Conservation (phyloP, 495 filamentous ascomycete genomes). For the Neurospora terricola region DNA sequence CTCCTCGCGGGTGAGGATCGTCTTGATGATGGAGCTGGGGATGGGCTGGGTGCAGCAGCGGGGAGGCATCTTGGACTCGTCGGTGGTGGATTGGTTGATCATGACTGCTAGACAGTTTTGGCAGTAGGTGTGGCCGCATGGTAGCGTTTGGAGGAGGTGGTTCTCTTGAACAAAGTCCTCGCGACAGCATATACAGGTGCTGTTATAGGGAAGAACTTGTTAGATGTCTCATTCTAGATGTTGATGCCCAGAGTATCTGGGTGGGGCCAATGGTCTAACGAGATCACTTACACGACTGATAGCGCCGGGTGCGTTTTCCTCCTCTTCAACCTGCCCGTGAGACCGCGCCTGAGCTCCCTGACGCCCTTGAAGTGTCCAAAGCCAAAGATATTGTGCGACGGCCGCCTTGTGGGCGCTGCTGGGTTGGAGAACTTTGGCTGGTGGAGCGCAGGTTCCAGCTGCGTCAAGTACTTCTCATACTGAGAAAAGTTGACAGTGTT, state of each 20-base stretch:
- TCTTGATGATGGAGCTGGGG: slow-evolving; percentile 38
- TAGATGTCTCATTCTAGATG: not conserved
- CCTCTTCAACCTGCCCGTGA: slow-evolving; percentile 29
- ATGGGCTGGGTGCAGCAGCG: slow-evolving; percentile 48
- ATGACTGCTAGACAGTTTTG: slow-evolving; percentile 37
- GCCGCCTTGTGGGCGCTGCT: slow-evolving; percentile 8
- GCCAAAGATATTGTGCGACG: slow-evolving; percentile 20
- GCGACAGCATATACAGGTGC: slow-evolving; percentile 43
- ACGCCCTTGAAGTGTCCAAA: slow-evolving; percentile 29
- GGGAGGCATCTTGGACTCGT: slow-evolving; percentile 48
- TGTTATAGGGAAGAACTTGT: slow-evolving; percentile 16
- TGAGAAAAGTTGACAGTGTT: slow-evolving; percentile 37
- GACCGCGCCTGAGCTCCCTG: slow-evolving; percentile 27
- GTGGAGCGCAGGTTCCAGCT: slow-evolving; percentile 28
- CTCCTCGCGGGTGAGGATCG: slow-evolving; percentile 38
- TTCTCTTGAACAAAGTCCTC: slow-evolving; percentile 34
- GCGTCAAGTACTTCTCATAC: slow-evolving; percentile 42
- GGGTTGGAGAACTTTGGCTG: slow-evolving; percentile 24
- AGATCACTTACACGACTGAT: slow-evolving; percentile 25
- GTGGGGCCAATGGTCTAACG: not conserved
- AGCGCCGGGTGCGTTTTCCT: slow-evolving; percentile 19
- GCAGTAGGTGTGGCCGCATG: slow-evolving; percentile 46
- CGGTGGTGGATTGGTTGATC: slow-evolving; percentile 37
- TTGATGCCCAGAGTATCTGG: not conserved
- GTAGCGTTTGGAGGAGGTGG: slow-evolving; percentile 29